Evolutionary conservation across 352 stramenopile genomes (phyloP), one percentile per base, ranked within the genome.

Genomic region (Pilasporangium apinafurcum): DNA sequence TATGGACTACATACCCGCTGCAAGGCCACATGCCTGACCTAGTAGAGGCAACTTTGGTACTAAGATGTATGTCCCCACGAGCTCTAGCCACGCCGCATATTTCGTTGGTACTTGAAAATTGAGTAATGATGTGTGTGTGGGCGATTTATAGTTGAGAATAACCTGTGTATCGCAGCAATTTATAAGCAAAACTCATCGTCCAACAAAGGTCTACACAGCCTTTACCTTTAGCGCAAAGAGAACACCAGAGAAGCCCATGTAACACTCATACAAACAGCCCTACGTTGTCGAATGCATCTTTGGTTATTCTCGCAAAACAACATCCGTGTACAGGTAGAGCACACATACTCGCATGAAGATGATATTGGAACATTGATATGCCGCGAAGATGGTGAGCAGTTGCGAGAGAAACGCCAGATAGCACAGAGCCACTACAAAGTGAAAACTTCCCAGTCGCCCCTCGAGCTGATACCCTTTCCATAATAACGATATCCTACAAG

Each of bases 21-120:
- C 38, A 18, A 96, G 89, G 14, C 87, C 87, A 28, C 78, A 89
- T 36, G 88, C 67, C 65, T 96, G 86, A 20, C 81, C 84, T 20
- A 96, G 51, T 31, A 96, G 78, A 8, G 86, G 92, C 10, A 86
- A 62, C 34, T 84, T 70, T 1, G 80, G 86, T 1, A 95, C 79
- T 16, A 95, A 49, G 14, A 90, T 26, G 37, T 92, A 85, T 4
- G 93, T 92, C 21, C 93, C 40, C 12, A 92, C 46, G 12, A 96
- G 60, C 55, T 96, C 87, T 2, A 95, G 62, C 86, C 86, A 96
- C 17, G 87, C 68, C 5, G 72, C 83, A 34, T 95, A 95, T 38
- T 93, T 91, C 2, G 83, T 92, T 6, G 83, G 82, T 12, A 96
- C 62, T 17, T 59, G 56, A 28, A 96, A 80, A 20, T 65, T 77